Evolutionary conservation across 257 asterid genomes (phyloP).

Genomic region (Scutellaria galericulata): DNA sequence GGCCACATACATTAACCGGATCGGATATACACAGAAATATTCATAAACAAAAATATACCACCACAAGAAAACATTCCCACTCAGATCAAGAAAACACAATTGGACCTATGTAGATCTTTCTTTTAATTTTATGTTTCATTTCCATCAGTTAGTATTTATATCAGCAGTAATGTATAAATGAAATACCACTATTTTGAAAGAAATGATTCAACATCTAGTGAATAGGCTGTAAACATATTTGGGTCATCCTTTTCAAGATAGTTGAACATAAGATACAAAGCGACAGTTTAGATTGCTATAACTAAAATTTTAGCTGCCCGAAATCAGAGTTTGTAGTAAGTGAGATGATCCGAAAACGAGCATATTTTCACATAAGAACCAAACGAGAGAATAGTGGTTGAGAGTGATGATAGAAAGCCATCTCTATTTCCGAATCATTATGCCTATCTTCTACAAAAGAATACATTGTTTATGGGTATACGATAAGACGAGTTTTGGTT

Average conservation of each 20-base stretch:
- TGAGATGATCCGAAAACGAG: background rate
- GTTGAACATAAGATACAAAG: background rate
- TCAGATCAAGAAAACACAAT: no score
- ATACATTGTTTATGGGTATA: slow-evolving; percentile 36
- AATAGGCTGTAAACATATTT: background rate
- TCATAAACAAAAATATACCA: no score
- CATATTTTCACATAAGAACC: slow-evolving; percentile 10
- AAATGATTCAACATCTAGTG: background rate
- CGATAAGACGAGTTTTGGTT: slow-evolving; percentile 23
- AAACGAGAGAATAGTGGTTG: slow-evolving; percentile 22
- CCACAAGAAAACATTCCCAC: no score
- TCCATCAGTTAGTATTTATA: background rate
- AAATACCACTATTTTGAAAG: background rate
- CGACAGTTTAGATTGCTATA: background rate
- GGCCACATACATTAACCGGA: no score
- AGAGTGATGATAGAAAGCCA: slow-evolving; percentile 8
- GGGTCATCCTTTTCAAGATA: background rate
- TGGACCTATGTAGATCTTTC: no score
- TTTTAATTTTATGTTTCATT: no score
- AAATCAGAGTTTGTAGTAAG: slow-evolving; percentile 14
- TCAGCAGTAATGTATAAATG: background rate
- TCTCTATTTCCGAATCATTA: slow-evolving; percentile 28
- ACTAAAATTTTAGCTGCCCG: background rate
- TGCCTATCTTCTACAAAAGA: slow-evolving; percentile 44
- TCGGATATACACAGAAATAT: no score